A percentile compares a stretch with the other conserved stretches of the same genome.
These are phyloP conservation scores for Beta macrorhiza DNA, from an alignment of 179 eudicot species.

Conservation along the genomic window DNA sequence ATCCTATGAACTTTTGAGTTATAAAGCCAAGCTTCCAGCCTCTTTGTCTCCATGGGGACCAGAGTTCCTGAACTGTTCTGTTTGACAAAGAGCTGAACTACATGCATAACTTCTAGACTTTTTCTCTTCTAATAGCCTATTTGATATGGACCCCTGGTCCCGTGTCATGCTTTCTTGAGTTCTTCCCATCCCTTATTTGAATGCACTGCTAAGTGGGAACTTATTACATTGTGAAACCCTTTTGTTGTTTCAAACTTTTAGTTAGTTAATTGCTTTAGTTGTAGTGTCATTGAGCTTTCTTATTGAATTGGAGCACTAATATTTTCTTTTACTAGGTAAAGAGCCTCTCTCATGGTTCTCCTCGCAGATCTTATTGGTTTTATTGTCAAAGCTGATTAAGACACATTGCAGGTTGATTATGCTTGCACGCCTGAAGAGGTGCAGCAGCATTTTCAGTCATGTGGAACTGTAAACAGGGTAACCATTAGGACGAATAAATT, in stretches of 20 bases:
- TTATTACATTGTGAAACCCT: conserved; percentile 1
- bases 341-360: conserved; percentile 7
- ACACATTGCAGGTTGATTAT: conserved; percentile 53
- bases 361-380: neutral
- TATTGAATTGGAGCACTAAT: neutral
- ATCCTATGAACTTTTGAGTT: neutral
- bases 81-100: neutral
- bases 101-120: neutral
- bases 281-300: conserved; percentile 7
- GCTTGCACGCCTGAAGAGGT: conserved; percentile 70
- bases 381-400: conserved; percentile 14
- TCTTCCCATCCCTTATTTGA: neutral
- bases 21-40: neutral
- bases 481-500: conserved; percentile 55
- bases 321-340: neutral
- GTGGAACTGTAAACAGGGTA: conserved; percentile 65
- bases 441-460: conserved; percentile 60
- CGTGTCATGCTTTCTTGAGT: neutral
- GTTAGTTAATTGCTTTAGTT: neutral
- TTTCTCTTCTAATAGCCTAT: neutral
- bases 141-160: neutral
- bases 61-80: neutral
- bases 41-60: neutral
- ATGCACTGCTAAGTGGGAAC: neutral
- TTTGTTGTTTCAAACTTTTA: neutral